These are phyloP conservation scores for Volvox africanus DNA, from an alignment of 139 green algal genomes.

Conservation along the genomic window DNA sequence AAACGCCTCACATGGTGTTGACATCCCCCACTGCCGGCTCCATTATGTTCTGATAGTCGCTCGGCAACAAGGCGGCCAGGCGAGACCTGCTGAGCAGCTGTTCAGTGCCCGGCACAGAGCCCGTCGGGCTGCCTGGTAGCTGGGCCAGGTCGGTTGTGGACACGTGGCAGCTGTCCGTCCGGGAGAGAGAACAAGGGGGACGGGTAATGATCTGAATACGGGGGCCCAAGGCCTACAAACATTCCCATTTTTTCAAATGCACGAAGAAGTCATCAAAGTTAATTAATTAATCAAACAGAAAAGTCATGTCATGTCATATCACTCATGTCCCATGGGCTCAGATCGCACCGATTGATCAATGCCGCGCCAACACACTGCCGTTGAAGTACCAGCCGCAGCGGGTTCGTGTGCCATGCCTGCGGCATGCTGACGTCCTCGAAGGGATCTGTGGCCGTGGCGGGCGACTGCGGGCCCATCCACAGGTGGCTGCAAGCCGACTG, in stretches of 20 bases:
- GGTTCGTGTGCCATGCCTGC: not conserved
- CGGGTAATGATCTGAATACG: too few relatives aligned
- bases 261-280: too few relatives aligned
- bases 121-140: not conserved
- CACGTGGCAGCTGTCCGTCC: constrained; percentile 15
- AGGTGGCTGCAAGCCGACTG: not conserved
- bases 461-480: not conserved
- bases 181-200: not conserved
- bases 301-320: too few relatives aligned
- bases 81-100: constrained; percentile 23
- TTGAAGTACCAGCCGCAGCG: constrained; percentile 31
- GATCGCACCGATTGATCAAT: constrained; percentile 10
- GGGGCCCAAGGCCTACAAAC: too few relatives aligned
- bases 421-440: not conserved
- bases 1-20: constrained; percentile 11
- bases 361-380: constrained; percentile 14
- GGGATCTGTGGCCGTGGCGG: not conserved
- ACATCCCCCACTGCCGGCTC: not conserved
- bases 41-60: not conserved
- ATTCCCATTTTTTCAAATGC: too few relatives aligned
- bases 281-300: too few relatives aligned
- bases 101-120: not conserved
- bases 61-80: constrained; percentile 30
- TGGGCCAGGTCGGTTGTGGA: constrained; percentile 2
- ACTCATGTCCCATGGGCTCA: too few relatives aligned